Conservation (phyloP, 768 basidiomycete species). For the Gelatoporia subvermispora region DNA sequence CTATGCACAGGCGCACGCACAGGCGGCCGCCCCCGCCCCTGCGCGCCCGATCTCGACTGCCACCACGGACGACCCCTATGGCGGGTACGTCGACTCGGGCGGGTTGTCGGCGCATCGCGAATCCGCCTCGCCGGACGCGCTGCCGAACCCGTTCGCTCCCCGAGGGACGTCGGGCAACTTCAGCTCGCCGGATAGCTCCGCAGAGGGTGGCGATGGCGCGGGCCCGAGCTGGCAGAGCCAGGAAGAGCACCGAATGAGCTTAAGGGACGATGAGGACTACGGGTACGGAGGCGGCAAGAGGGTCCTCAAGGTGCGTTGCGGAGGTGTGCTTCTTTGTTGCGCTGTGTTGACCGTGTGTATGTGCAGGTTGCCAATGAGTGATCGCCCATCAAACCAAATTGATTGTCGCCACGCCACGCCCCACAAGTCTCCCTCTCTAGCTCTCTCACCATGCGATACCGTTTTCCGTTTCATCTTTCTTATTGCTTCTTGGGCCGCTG, state of each 20-base stretch:
- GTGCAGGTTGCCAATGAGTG: constrained; percentile 11
- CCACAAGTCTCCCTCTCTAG: no score
- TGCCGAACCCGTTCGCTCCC: constrained; percentile 7
- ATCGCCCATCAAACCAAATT: not conserved
- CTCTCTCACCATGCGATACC: no score
- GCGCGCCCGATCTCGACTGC: constrained; percentile 7
- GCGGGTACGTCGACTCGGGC: constrained; percentile 13
- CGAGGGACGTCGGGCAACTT: constrained; percentile 7
- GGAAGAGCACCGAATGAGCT: constrained; percentile 21
- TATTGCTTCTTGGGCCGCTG: no score
- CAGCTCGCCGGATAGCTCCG: constrained; percentile 13
- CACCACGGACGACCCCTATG: constrained; percentile 18
- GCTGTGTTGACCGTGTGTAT: not conserved
- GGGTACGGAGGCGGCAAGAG: constrained; percentile 22
- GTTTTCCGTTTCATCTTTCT: no score
- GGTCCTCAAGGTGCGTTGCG: constrained; percentile 24
- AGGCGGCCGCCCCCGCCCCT: constrained; percentile 4
- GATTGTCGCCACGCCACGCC: not conserved
- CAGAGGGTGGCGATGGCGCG: constrained; percentile 8
- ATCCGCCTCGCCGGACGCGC: not conserved
- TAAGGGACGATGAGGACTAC: constrained; percentile 31
- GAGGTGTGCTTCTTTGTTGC: no score
- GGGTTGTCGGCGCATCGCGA: not conserved
- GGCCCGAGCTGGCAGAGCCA: constrained; percentile 11
- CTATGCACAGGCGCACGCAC: not conserved